Conservation (phyloP, 129 eudicot genomes). For the Artemisia argyi region DNA sequence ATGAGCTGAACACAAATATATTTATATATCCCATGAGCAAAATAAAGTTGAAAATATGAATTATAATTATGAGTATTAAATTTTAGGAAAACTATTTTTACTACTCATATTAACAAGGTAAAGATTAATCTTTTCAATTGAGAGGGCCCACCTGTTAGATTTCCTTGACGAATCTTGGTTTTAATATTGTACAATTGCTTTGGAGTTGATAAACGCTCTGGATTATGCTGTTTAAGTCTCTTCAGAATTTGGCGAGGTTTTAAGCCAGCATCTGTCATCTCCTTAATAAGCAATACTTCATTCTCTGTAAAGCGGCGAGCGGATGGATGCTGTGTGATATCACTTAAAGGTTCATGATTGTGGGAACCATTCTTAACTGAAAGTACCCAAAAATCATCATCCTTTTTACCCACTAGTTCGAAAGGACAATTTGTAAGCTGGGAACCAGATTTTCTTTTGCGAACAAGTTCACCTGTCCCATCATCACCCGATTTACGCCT, state of each 20-base stretch:
- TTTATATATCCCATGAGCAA: background rate
- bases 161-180: constrained; percentile 83
- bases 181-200: constrained; percentile 82
- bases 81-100: background rate
- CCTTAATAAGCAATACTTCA: constrained; percentile 75
- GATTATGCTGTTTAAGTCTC: constrained; percentile 80
- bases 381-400: constrained; percentile 83
- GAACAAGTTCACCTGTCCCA: constrained; percentile 51
- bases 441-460: constrained; percentile 71
- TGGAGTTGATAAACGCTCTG: constrained; percentile 77
- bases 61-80: background rate
- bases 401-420: constrained; percentile 79
- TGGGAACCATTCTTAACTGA: constrained; percentile 72
- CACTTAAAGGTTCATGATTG: constrained; percentile 87
- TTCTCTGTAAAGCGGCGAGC: constrained; percentile 81
- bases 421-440: constrained; percentile 91
- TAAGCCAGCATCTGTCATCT: constrained; percentile 89
- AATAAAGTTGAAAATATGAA: background rate
- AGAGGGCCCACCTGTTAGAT: constrained; percentile 57
- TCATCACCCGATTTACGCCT: constrained; percentile 67
- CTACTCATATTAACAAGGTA: constrained; percentile 4
- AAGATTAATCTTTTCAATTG: constrained; percentile 13
- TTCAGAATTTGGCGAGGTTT: constrained; percentile 84
- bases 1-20: background rate
- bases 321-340: constrained; percentile 80